Conservation (phyloP, 306 rosid species). For the Cicer pinnatifidum region DNA sequence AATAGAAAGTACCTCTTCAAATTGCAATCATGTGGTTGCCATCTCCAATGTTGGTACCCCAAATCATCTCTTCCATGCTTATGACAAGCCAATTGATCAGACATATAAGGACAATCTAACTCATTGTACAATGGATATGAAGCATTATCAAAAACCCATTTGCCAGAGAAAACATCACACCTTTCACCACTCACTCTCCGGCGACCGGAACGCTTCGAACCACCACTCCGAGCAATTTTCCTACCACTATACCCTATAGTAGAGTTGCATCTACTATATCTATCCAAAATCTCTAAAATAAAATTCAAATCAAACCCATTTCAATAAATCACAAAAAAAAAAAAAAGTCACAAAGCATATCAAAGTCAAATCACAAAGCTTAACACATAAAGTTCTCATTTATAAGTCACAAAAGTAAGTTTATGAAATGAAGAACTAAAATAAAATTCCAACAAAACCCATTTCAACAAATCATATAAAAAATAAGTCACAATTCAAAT, state of each 20-base stretch:
- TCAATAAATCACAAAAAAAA: conserved; percentile 28
- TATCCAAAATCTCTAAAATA: conserved; percentile 70
- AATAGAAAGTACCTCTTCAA: conserved; percentile 68
- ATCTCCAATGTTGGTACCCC: conserved; percentile 85
- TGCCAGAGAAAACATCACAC: conserved; percentile 85
- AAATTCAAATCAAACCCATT: conserved; percentile 40
- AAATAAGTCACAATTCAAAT: not conserved
- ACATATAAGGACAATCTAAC: conserved; percentile 86
- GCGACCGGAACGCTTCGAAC: conserved; percentile 38
- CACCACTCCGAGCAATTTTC: conserved; percentile 60
- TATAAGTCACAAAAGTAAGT: not conserved
- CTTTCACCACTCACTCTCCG: conserved; percentile 55
- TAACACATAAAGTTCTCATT: conserved; percentile 21
- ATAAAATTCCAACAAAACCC: not conserved
- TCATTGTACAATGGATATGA: conserved; percentile 82
- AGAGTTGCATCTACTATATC: conserved; percentile 87
- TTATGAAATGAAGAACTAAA: not conserved
- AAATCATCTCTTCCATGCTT: conserved; percentile 90
- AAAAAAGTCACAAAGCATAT: conserved; percentile 34
- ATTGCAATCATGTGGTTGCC: conserved; percentile 95
- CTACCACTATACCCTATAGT: conserved; percentile 75
- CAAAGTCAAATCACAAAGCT: conserved; percentile 40
- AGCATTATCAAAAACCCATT: conserved; percentile 83
- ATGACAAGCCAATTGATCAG: conserved; percentile 96
- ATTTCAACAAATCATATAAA: not conserved